Evolutionary conservation across 1,139 yeast species (phyloP), one percentile per base, ranked within the genome.

Genomic region (Sugiyamaella japonica): DNA sequence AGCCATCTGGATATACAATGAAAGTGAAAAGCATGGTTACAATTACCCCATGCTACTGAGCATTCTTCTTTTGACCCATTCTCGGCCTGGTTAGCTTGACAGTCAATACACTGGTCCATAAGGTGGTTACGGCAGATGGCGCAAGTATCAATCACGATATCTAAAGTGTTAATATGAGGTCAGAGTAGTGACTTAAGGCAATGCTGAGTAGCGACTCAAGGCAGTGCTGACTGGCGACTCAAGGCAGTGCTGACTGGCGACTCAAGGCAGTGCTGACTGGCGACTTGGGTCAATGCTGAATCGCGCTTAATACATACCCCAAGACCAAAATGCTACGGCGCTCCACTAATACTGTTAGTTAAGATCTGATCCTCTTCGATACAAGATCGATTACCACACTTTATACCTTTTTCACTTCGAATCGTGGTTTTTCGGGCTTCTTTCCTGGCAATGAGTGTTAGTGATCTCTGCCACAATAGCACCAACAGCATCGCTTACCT

Each of bases 311-410:
- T n/a, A 77, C 80, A 67, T 77, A 78, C 84, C 98, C 99, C 99
- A 95, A 1, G 97, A 90, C 99, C 99, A 95, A 68, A 93, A 90
- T 15, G 99, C 98, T 52, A 95, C 99, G 0, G 99, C 98, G 13
- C 97, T 90, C 99, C 99, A 93, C 76, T 71, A 54, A n/a, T 17
- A 9, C 16, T 34, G 56, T 48, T 53, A 48, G 53, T 3, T 20
- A 38, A 10, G 8, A 15, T 7, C 13, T 9, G 31, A 28, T 12
- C 29, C 12, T 9, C 43, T 20, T 7, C n/a, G 20, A n/a, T 29
- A 3, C 34, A 20, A 16, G 34, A n/a, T 25, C 15, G 13, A 20
- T 17, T 40, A 31, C 12, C 8, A 8, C 12, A 46, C 16, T 31
- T 9, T 20, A 31, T 56, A 70, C 74, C 64, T 85, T 85, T 65